Conservation (phyloP, 305 asterid genomes). For the Fraxinus greggii region DNA sequence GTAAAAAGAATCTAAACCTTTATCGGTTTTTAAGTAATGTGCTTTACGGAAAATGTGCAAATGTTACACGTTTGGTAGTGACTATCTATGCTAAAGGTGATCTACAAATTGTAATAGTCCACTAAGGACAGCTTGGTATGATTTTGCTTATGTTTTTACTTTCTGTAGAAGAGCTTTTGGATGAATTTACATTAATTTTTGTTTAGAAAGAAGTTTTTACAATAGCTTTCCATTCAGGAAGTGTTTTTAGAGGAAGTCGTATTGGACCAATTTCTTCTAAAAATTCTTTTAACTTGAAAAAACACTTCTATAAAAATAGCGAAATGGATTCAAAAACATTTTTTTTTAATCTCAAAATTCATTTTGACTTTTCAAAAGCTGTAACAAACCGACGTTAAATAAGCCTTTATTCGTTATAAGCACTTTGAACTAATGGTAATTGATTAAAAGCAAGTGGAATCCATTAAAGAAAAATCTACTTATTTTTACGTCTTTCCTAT, state of each 20-base stretch:
- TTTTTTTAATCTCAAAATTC: too few species aligned
- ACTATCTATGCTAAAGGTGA: background rate
- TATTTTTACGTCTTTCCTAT: background rate
- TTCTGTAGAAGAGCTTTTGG: too few species aligned
- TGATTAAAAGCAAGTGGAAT: background rate
- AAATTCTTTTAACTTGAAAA: too few species aligned
- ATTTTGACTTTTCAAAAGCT: too few species aligned
- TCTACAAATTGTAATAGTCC: background rate
- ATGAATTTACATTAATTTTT: too few species aligned
- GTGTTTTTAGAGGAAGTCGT: too few species aligned
- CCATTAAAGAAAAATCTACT: background rate
- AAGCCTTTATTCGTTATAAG: background rate
- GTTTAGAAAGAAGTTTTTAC: too few species aligned
- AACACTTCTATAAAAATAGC: too few species aligned
- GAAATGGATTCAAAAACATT: too few species aligned
- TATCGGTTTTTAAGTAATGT: background rate
- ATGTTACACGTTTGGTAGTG: background rate
- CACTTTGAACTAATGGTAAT: background rate
- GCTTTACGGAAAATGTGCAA: background rate
- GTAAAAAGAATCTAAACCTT: background rate
- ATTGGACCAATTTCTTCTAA: too few species aligned
- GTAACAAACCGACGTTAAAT: background rate
- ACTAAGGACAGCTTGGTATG: background rate
- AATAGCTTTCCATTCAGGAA: too few species aligned
- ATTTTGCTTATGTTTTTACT: too few species aligned